Conservation (phyloP, 495 filamentous ascomycete species). For the Polyplosphaeria fusca region DNA sequence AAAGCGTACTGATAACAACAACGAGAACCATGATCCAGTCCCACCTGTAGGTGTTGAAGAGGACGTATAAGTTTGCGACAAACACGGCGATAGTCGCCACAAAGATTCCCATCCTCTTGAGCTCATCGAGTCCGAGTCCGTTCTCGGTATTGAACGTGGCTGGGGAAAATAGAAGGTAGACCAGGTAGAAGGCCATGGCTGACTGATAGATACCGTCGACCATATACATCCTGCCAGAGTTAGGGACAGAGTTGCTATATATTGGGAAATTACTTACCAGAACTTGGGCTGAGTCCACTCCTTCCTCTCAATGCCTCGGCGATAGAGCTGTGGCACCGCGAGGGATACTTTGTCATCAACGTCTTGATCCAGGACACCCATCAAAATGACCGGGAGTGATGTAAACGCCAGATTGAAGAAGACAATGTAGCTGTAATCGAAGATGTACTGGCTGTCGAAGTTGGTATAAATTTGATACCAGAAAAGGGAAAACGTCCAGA, state of each 20-base stretch:
- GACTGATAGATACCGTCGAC: conserved; percentile 92
- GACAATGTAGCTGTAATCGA: conserved; percentile 96
- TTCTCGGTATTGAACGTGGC: conserved; percentile 64
- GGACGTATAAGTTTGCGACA: conserved; percentile 86
- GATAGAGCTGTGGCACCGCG: conserved; percentile 91
- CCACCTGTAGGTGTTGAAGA: conserved; percentile 96
- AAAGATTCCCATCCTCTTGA: conserved; percentile 76
- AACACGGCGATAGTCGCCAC: conserved; percentile 74
- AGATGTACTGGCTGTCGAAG: conserved; percentile 93
- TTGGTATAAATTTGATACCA: conserved; percentile 97
- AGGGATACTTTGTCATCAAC: conserved; percentile 91
- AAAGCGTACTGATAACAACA: conserved; percentile 71
- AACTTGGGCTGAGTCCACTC: conserved; percentile 98
- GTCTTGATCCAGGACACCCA: conserved; percentile 97
- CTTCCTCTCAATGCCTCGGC: conserved; percentile 89
- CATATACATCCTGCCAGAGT: conserved; percentile 79
- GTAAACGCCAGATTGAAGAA: conserved; percentile 97
- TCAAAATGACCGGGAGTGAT: conserved; percentile 89
- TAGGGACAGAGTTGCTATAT: conserved; percentile 30
- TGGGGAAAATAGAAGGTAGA: conserved; percentile 70
- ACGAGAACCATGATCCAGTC: conserved; percentile 91
- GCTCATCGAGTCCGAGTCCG: conserved; percentile 71
- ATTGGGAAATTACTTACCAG: conserved; percentile 60
- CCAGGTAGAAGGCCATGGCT: conserved; percentile 86
- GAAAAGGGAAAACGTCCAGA: conserved; percentile 96